Percentiles rank a stretch among this genome's conserved stretches.
Evolutionary conservation across 2,329 filamentous ascomycete genomes (phyloP).

Genomic region (Monosporascus cannonballus): DNA sequence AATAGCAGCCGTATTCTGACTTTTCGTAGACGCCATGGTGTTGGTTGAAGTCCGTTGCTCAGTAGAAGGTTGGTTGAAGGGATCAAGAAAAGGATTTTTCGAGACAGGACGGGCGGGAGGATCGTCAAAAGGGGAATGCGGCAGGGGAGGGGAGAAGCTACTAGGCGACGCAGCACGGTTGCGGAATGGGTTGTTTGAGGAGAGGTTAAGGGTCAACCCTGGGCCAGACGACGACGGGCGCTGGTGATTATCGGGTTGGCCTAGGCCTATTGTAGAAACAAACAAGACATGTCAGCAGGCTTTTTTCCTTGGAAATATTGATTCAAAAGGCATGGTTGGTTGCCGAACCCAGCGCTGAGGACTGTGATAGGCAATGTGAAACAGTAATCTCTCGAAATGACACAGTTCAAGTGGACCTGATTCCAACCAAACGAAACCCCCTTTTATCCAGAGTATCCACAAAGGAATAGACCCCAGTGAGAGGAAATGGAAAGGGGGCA

Average conservation of each 20-base stretch:
- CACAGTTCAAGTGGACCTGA: conserved; percentile 35
- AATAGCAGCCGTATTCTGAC: conserved; percentile 47
- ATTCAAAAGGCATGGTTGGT: conserved; percentile 5
- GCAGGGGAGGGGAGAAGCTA: conserved; percentile 32
- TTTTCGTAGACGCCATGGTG: conserved; percentile 44
- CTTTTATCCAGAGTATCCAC: neutral
- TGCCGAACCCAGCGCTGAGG: neutral
- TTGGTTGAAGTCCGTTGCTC: conserved; percentile 34
- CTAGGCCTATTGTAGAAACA: conserved; percentile 25
- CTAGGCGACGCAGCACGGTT: conserved; percentile 62
- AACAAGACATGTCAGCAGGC: conserved; percentile 21
- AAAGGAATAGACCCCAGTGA: neutral
- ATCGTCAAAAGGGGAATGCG: conserved; percentile 55
- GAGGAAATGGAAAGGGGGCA: neutral
- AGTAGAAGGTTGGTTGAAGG: conserved; percentile 25
- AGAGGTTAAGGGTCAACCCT: conserved; percentile 59
- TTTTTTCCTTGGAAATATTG: neutral
- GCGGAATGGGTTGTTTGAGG: conserved; percentile 78
- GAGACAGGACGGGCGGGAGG: conserved; percentile 56
- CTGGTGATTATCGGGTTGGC: conserved; percentile 29
- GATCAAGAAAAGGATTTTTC: conserved; percentile 70
- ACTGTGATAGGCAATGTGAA: conserved; percentile 37
- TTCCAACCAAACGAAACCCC: conserved; percentile 1
- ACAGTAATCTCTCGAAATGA: conserved; percentile 40
- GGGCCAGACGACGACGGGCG: conserved; percentile 24